phyloP scores from a whole-genome alignment of 2,329 filamentous ascomycete species.

The Aspergillus pseudonomiae region DNA sequence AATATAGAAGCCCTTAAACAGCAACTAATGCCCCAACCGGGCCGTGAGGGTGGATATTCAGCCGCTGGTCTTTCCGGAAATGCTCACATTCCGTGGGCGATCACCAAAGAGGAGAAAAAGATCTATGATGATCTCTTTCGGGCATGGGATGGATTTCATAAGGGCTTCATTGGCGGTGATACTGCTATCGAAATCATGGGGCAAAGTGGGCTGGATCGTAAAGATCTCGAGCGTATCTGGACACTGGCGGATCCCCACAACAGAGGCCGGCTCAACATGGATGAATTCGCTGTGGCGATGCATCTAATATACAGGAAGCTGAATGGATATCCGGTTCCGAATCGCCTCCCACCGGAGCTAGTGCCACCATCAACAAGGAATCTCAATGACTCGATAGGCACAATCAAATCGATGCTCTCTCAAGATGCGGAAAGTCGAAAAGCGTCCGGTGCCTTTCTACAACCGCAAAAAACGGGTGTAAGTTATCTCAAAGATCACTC shows the following conservation, averaged over 20 bases:
- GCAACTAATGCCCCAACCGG: slow-evolving; percentile 96
- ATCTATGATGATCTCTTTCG: slow-evolving; percentile 94
- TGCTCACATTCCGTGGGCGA: slow-evolving; percentile 95
- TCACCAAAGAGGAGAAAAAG: slow-evolving; percentile 98
- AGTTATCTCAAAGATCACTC: slow-evolving; percentile 97
- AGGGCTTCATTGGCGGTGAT: slow-evolving; percentile 87
- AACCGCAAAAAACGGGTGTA: slow-evolving; percentile 96
- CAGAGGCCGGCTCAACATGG: slow-evolving; percentile 89
- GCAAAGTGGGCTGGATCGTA: slow-evolving; percentile 89
- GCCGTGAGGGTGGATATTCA: slow-evolving; percentile 82
- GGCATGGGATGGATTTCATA: slow-evolving; percentile 93
- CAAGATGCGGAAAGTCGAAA: slow-evolving; percentile 90
- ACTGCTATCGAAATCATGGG: slow-evolving; percentile 97
- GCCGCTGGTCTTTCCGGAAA: slow-evolving; percentile 88
- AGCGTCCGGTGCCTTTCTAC: slow-evolving; percentile 82
- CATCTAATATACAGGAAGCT: slow-evolving; percentile 97
- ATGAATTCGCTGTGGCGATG: slow-evolving; percentile 98
- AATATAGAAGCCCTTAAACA: slow-evolving; percentile 92
- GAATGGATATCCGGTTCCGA: slow-evolving; percentile 91
- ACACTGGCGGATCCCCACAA: slow-evolving; percentile 92
- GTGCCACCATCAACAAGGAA: slow-evolving; percentile 94
- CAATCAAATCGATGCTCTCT: slow-evolving; percentile 85
- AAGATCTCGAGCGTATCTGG: slow-evolving; percentile 91
- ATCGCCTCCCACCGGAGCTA: slow-evolving; percentile 84
- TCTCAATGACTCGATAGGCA: slow-evolving; percentile 87